Percentiles rank a stretch among this genome's conserved stretches.
These are phyloP conservation scores for Metschnikowia borealis DNA, from an alignment of 805 yeast genomes.

Conservation along the genomic window DNA sequence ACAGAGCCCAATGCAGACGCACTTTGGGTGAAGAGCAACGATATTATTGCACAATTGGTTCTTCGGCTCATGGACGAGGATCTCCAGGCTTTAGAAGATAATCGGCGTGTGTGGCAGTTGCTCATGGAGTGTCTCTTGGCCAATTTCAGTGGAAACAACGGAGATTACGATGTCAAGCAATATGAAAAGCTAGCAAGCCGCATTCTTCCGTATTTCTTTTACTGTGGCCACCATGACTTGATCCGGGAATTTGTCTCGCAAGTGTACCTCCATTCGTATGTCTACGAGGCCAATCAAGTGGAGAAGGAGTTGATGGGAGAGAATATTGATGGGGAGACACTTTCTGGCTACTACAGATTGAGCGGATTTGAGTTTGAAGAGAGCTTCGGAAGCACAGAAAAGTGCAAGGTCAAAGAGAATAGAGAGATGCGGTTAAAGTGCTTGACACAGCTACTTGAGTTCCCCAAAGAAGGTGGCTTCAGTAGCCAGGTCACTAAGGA, in stretches of 20 bases:
- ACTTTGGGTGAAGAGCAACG: conserved; percentile 50
- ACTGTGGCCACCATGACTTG: conserved; percentile 14
- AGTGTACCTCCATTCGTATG: conserved; percentile 57
- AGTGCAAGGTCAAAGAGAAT: conserved; percentile 42
- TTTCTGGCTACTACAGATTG: conserved; percentile 15
- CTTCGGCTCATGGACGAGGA: conserved; percentile 23
- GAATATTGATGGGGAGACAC: conserved; percentile 9
- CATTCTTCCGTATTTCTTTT: conserved; percentile 39
- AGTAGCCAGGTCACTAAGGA: conserved; percentile 14
- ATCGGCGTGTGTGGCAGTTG: conserved; percentile 36
- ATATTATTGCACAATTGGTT: conserved; percentile 36
- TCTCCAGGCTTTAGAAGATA: conserved; percentile 6
- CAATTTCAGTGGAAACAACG: conserved; percentile 38
- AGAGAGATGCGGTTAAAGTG: conserved; percentile 51
- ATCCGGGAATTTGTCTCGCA: conserved; percentile 43
- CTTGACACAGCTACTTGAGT: conserved; percentile 49
- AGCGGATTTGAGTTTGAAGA: conserved; percentile 40
- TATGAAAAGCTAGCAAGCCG: conserved; percentile 40
- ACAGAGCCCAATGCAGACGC: conserved; percentile 26
- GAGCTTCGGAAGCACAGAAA: conserved; percentile 62
- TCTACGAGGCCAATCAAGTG: conserved; percentile 53
- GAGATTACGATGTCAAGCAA: conserved; percentile 42
- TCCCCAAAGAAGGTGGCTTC: conserved; percentile 13
- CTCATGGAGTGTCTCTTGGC: conserved; percentile 39
- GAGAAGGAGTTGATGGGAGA: conserved; percentile 31